Base-by-base conservation (phyloP, 495 filamentous ascomycete species). In the Aspergillus ellipticus region DNA sequence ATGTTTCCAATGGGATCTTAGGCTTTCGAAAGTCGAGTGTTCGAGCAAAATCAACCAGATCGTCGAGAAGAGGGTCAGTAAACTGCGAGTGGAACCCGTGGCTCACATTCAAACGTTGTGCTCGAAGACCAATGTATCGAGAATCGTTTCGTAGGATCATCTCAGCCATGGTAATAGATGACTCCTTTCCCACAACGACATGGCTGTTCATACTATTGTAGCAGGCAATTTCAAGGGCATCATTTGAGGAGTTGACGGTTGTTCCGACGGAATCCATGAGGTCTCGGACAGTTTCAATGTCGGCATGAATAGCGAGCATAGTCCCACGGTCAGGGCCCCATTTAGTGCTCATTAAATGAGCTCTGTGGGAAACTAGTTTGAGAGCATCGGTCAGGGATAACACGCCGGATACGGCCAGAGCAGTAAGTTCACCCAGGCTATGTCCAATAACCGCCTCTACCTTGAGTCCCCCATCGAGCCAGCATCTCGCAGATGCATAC, bases 371-470 rank as follows among this genome's bases (percentile, higher is more conserved):
- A 13, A 39, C 11, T 2, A 39, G 13, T 13, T n/a, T 39, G 52
- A 96, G 79, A 20, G 85, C 81, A 65, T 95, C 91, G 59, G 76
- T 82, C 22, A 81, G 84, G 15, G 87, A 88, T 1, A 96, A 70
- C 8, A 94, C 87, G 22, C 89, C 91, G 7, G 89, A 83, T 20
- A 85, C 82, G 56, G 89, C 76, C 1, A 95, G 75, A n/a, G 91
- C 91, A 33, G 89, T 89, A 68, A 92, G 94, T 67, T 96, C 90
- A 48, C 91, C 91, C 9, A 85, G 60, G 65, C 89, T 93, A 72
- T 96, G 91, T 37, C 91, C 91, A 39, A 94, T 71, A 1, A 94
- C 88, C 20, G 80, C 84, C 53, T 76, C 75, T 6, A 89, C 89
- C 31, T 74, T 80, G 56, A 93, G 74, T 35, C 89, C 90, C 76